Percentiles rank a stretch among this genome's conserved stretches.
Conservation (phyloP, 306 rosid species). For the Acacia confusa region DNA sequence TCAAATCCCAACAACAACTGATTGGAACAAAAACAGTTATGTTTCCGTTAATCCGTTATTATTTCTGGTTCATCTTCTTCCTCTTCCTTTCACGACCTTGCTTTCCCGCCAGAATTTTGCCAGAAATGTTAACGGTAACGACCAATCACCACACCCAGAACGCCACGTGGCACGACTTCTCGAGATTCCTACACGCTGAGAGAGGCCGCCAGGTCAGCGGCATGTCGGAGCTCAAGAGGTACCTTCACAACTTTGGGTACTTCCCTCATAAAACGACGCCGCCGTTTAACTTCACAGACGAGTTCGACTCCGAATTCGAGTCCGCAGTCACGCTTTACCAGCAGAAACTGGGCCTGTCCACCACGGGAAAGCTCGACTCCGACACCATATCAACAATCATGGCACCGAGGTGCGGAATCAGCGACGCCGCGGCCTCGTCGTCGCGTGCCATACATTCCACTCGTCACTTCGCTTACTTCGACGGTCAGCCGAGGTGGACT, state of each 20-base stretch:
- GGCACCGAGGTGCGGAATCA: conserved; percentile 65
- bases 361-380: conserved; percentile 56
- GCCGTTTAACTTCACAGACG: conserved; percentile 40
- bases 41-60: conserved; percentile 33
- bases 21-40: conserved; percentile 1
- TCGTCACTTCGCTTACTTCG: conserved; percentile 54
- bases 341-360: conserved; percentile 44
- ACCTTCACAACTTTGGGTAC: conserved; percentile 61
- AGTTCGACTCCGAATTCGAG: conserved; percentile 46
- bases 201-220: conserved; percentile 52
- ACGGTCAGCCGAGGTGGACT: conserved; percentile 58
- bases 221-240: conserved; percentile 60
- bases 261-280: conserved; percentile 22
- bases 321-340: conserved; percentile 61
- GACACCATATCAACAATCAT: conserved; percentile 51
- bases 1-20: conserved; percentile 34
- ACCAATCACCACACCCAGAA: conserved; percentile 12
- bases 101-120: conserved; percentile 48
- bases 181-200: conserved; percentile 50
- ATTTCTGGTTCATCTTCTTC: background rate
- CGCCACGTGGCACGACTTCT: conserved; percentile 50
- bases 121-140: conserved; percentile 24
- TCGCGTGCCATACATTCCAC: conserved; percentile 22
- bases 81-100: conserved; percentile 40
- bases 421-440: conserved; percentile 17